A percentile compares a stretch with the other conserved stretches of the same genome.
phyloP scores from a whole-genome alignment of 352 stramenopile species.

The Lagenidium giganteum region DNA sequence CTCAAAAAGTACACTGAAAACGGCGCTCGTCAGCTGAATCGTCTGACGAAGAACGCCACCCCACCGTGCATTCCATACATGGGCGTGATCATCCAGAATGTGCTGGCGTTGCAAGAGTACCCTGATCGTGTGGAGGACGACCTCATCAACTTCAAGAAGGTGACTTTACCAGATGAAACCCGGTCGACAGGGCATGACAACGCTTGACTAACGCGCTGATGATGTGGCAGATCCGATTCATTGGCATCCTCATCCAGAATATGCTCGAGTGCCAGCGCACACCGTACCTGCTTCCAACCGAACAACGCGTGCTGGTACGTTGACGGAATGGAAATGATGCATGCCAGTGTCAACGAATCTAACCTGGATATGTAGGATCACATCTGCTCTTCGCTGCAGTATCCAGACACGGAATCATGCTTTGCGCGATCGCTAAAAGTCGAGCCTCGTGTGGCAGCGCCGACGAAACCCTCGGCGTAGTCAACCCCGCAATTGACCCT shows the following conservation, averaged over 20 bases:
- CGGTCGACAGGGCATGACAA: neutral
- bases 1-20: conserved; percentile 82
- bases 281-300: conserved; percentile 69
- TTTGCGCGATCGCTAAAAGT: conserved; percentile 79
- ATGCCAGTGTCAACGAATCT: neutral
- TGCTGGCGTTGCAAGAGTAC: conserved; percentile 80
- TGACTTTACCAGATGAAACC: too few species aligned
- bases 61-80: conserved; percentile 81
- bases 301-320: conserved; percentile 80
- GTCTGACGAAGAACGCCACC: conserved; percentile 64
- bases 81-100: conserved; percentile 82
- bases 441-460: conserved; percentile 65
- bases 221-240: conserved; percentile 49
- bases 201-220: neutral
- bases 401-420: conserved; percentile 59
- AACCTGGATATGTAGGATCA: conserved; percentile 42
- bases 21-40: conserved; percentile 67
- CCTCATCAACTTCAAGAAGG: conserved; percentile 87
- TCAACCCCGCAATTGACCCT: neutral
- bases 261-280: conserved; percentile 67
- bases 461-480: conserved; percentile 10
- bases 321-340: too few species aligned
- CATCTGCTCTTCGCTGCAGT: conserved; percentile 64
- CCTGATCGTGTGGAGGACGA: conserved; percentile 70
- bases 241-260: conserved; percentile 47